Base-by-base conservation (phyloP, 192 early-diverging fungal genomes). In the Coemansia asiatica region DNA sequence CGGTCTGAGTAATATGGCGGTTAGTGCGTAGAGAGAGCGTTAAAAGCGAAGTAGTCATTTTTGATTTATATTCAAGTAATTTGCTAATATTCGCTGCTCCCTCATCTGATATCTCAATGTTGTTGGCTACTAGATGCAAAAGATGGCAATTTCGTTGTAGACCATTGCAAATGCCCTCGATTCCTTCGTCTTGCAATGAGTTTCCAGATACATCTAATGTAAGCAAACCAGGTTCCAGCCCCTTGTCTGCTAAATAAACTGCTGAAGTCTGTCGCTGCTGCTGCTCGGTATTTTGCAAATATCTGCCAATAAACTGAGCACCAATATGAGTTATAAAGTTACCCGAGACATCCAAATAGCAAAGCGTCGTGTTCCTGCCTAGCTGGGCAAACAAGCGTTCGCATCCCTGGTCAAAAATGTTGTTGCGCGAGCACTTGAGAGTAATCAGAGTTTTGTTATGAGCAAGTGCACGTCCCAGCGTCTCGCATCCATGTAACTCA, bases 371-470 rank as follows among this genome's bases (percentile, higher is more conserved):
- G 40, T 76, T 76, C 29, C 27, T 19, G 0, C 18, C 29, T 0
- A 76, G 64, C 4, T 57, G 44, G 2, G 29, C 56, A 60, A 76
- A 70, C 33, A 76, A 50, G 18, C 57, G 22, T 12, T 38, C 27
- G 31, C 74, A 76, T 2, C 74, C 74, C 18, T 70, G 51, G 49
- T 70, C 68, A 28, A 76, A 76, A 5, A 70, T 54, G 57, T 76
- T 76, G 64, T 76, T 76, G 28, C 61, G 67, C 12, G 74, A 61
- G 5, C 68, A 21, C 15, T 25, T 36, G 3, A 76, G 68, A 4
- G 36, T 6, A 10, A 62, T 49, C 5, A 76, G 68, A 1, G 50
- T 36, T 12, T 38, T 62, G 56, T 69, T 76, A 1, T 46, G 57
- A 25, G 56, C 60, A 40, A 76, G 56, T 19, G 50, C 38, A 7